A percentile compares a stretch with the other conserved stretches of the same genome.
These are phyloP conservation scores for Cladosporium halotolerans DNA, from an alignment of 2,329 filamentous ascomycete genomes.

Conservation along the genomic window DNA sequence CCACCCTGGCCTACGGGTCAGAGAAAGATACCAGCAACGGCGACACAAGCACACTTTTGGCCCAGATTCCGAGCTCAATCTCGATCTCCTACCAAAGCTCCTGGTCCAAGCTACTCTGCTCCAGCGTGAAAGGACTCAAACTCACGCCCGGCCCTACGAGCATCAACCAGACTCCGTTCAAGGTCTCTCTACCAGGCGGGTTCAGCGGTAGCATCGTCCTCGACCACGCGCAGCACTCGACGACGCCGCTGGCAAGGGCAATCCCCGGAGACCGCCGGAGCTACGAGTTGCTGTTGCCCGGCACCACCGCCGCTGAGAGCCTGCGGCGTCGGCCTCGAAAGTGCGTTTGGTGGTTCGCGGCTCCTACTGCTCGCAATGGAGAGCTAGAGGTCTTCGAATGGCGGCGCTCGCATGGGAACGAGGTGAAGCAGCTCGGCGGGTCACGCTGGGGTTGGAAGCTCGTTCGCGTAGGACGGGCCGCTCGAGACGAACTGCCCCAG, in stretches of 20 bases:
- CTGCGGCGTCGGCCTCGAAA: neutral
- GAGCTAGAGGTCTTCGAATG: conserved; percentile 15
- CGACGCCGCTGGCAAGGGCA: neutral
- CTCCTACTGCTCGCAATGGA: neutral
- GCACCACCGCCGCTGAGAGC: neutral
- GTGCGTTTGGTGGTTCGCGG: neutral
- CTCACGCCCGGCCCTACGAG: neutral
- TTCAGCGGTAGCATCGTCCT: conserved; percentile 3
- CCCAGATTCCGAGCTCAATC: neutral
- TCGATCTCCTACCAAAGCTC: neutral
- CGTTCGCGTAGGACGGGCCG: conserved; percentile 11
- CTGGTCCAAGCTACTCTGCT: conserved; percentile 3
- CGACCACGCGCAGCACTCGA: neutral
- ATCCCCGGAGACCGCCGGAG: neutral
- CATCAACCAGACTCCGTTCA: neutral
- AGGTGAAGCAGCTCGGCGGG: conserved; percentile 15
- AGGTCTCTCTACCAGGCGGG: neutral
- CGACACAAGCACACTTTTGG: too few species aligned
- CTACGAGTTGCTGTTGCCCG: conserved; percentile 1
- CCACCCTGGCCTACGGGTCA: too few species aligned
- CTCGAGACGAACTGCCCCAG: neutral
- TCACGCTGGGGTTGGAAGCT: conserved; percentile 17
- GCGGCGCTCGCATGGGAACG: conserved; percentile 16
- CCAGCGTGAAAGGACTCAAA: neutral
- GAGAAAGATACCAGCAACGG: too few species aligned